Conservation (phyloP, 2,329 filamentous ascomycete species). For the Stemphylium beticola region DNA sequence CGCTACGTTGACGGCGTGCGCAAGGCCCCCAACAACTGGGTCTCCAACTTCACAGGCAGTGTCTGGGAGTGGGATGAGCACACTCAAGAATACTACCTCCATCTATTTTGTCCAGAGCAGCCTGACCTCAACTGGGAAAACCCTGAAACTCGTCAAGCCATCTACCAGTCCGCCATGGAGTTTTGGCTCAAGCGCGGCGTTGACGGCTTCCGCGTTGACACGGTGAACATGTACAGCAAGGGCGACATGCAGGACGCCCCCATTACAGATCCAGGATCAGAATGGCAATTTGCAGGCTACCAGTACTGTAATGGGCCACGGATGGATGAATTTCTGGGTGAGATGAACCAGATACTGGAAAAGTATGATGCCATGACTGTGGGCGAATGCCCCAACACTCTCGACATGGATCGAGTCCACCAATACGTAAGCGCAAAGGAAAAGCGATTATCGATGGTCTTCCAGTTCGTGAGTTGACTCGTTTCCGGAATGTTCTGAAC, state of each 20-base stretch:
- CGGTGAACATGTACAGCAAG: conserved; percentile 49
- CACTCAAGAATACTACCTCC: conserved; percentile 76
- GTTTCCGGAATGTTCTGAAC: no score
- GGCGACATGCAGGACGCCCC: conserved; percentile 44
- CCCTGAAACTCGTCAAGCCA: conserved; percentile 67
- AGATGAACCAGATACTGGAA: conserved; percentile 66
- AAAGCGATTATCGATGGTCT: conserved; percentile 72
- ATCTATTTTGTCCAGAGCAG: conserved; percentile 76
- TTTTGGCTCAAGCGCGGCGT: conserved; percentile 81
- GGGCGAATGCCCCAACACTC: conserved; percentile 71
- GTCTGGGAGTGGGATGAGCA: conserved; percentile 74
- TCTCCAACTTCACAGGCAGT: conserved; percentile 65
- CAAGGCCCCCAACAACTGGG: conserved; percentile 79
- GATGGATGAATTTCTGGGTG: conserved; percentile 70
- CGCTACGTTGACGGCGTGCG: conserved; percentile 62
- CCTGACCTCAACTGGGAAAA: conserved; percentile 90
- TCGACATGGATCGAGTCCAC: conserved; percentile 63
- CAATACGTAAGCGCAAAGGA: conserved; percentile 65
- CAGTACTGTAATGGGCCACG: conserved; percentile 71
- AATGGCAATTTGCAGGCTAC: conserved; percentile 48
- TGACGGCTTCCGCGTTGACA: conserved; percentile 52
- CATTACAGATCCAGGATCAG: conserved; percentile 36
- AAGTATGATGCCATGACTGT: conserved; percentile 73
- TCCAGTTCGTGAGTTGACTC: conserved; percentile 52
- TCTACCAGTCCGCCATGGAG: conserved; percentile 71